Percentiles rank a stretch among this genome's conserved stretches.
phyloP scores from a whole-genome alignment of 2,329 filamentous ascomycete species.

The Diaporthe caulivora region DNA sequence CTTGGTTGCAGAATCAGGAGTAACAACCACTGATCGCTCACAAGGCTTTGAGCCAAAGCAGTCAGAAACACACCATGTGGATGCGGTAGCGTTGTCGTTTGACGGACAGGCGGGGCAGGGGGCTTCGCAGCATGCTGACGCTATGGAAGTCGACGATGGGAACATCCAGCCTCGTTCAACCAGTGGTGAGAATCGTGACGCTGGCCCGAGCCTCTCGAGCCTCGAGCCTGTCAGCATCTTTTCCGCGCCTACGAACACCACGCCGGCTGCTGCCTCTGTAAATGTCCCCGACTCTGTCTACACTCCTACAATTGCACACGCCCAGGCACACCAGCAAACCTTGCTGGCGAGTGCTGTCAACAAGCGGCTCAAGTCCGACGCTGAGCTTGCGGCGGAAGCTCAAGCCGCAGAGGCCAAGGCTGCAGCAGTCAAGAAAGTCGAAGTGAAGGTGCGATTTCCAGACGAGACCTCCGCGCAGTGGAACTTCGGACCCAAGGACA shows the following conservation, averaged over 20 bases:
- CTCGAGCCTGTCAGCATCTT: conserved; percentile 77
- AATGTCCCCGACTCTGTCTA: conserved; percentile 81
- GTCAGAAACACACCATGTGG: too few relatives aligned
- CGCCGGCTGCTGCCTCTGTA: conserved; percentile 79
- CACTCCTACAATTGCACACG: conserved; percentile 80
- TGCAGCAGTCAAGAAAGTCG: conserved; percentile 74
- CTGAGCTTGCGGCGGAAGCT: conserved; percentile 80
- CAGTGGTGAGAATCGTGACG: conserved; percentile 46
- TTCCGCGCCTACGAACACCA: conserved; percentile 79
- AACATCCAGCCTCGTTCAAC: conserved; percentile 23
- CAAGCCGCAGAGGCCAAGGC: conserved; percentile 75
- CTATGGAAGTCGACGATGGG: conserved; percentile 47
- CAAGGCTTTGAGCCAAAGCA: background rate
- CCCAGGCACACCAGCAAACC: conserved; percentile 78
- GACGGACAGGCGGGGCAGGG: conserved; percentile 19
- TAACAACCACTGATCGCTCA: conserved; percentile 27
- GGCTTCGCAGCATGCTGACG: conserved; percentile 35
- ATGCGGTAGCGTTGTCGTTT: background rate
- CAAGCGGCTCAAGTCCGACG: conserved; percentile 83
- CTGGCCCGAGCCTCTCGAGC: background rate
- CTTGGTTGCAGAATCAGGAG: conserved; percentile 25
- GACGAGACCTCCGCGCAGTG: conserved; percentile 85
- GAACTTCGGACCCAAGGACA: conserved; percentile 76
- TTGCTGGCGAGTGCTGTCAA: conserved; percentile 75
- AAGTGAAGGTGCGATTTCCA: conserved; percentile 87